Evolutionary conservation across 1,139 yeast genomes (phyloP), one percentile per base, ranked within the genome.

Genomic region (Hemisphaericaspora lyxosophila): DNA sequence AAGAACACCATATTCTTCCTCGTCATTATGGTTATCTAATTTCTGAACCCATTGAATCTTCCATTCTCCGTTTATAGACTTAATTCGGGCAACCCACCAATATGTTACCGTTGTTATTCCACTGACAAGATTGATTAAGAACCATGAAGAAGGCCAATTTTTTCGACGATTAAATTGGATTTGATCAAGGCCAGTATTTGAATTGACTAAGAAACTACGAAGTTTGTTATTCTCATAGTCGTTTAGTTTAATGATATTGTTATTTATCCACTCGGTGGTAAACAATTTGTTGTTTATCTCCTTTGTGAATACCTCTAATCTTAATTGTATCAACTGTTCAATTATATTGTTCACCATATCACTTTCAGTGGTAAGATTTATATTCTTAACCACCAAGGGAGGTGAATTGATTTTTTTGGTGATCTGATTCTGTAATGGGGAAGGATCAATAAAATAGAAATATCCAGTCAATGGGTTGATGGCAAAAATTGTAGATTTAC

Each of bases 101-200:
- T 71, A 67, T 6, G 79, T 63, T 13, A 70, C 67, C 1, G 78
- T 66, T 27, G 64, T 72, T 39, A 67, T 60, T 30, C 80, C 72
- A 58, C 66, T 55, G 3, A 73, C 59, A 36, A 72, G 60, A 34
- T 63, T 66, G 4, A 81, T 72, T 35, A 84, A 58, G 54, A 80
- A 80, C 90, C 90, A 84, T 40, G 81, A 77, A 2, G 78, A 63
- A 1, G 89, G 88, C 90, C 90, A 84, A 43, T 75, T 81, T 38
- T 75, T 75, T 36, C 85, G 66, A 16, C 85, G 69, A 53, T 77
- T 83, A 39, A 79, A 72, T 45, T 71, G 78, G 18, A 78, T 51
- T 39, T 59, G 66, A 18, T 44, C 43, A 23, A 37, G 34, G 8
- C 31, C 33, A 6, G 23, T 22, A 19, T 22, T 16, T 28, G 36